Base-by-base conservation (phyloP, 805 yeast genomes). In the Metschnikowia koreensis region DNA sequence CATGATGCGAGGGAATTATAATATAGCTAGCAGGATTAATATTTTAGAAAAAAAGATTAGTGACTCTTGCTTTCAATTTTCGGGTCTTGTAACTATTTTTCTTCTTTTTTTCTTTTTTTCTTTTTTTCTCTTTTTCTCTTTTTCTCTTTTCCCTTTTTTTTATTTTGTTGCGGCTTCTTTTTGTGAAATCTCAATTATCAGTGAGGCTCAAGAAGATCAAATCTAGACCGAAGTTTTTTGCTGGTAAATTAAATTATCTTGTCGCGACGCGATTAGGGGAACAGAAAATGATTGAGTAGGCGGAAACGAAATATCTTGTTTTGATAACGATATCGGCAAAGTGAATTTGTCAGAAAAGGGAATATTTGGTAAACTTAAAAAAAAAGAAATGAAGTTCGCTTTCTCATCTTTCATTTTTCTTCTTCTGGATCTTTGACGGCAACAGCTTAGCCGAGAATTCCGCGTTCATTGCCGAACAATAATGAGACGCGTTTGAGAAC, bases 1-100 rank as follows among this genome's bases (percentile, higher is more conserved):
- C 57, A 54, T 56, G 15, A 7, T 13, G 41, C 28, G 12, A n/a
- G 12, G 17, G 43, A 10, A 22, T 4, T 16, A 17, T 11, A 16
- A 10, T 43, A 29, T 34, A 16, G 36, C 34, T 31, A 31, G 34
- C 34, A 22, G 22, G 22, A 43, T 4, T 16, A 17, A 9, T 43
- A 12, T 33, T 43, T 22, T 22, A 22, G 22, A 22, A 22, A 22
- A 22, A 4, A 22, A 4, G 22, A 3, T 22, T 3, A 22, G 4
- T 22, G 22, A 22, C 4, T 22, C 22, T 22, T 22, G 22, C 22
- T 22, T 22, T 22, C 22, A 22, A 22, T 22, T 22, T 22, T 4
- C 22, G 22, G 4, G 22, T 22, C 4, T 22, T 22, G 22, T 22
- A 22, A 22, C 4, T 22, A 22, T 22, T 22, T 22, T 22, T 22